A percentile compares a stretch with the other conserved stretches of the same genome.
Evolutionary conservation across 768 basidiomycete species (phyloP).

Genomic region (Kwoniella mangroviensis): DNA sequence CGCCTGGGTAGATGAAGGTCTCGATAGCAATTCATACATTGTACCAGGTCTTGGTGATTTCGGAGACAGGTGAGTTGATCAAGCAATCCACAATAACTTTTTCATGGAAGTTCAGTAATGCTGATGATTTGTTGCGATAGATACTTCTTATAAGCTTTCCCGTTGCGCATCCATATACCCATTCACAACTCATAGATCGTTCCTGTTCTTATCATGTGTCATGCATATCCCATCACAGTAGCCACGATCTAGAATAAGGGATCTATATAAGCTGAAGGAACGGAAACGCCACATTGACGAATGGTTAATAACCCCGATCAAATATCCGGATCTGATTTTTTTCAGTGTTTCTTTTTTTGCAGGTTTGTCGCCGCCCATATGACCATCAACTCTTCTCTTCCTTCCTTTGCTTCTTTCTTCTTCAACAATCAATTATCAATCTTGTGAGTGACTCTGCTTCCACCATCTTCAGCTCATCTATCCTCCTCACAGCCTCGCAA

Average conservation of each 20-base stretch:
- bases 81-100: background rate
- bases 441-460: background rate
- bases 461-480: background rate
- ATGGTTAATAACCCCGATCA: slow-evolving; percentile 16
- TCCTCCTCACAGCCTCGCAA: background rate
- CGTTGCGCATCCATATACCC: background rate
- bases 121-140: slow-evolving; percentile 10
- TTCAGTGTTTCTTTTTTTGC: background rate
- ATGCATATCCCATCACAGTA: slow-evolving; percentile 1
- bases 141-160: slow-evolving; percentile 36
- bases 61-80: slow-evolving; percentile 65
- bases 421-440: slow-evolving; percentile 1
- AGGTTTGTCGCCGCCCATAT: slow-evolving; percentile 13
- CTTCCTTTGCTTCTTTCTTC: background rate
- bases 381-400: background rate
- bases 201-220: slow-evolving; percentile 2
- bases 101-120: background rate
- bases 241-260: background rate
- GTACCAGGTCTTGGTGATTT: slow-evolving; percentile 97
- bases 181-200: background rate
- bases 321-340: slow-evolving; percentile 11
- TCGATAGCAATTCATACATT: slow-evolving; percentile 89
- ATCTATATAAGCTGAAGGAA: background rate
- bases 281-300: slow-evolving; percentile 10
- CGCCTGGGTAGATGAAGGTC: slow-evolving; percentile 91